Conservation (phyloP, 495 filamentous ascomycete genomes). For the Penicillium canariense region DNA sequence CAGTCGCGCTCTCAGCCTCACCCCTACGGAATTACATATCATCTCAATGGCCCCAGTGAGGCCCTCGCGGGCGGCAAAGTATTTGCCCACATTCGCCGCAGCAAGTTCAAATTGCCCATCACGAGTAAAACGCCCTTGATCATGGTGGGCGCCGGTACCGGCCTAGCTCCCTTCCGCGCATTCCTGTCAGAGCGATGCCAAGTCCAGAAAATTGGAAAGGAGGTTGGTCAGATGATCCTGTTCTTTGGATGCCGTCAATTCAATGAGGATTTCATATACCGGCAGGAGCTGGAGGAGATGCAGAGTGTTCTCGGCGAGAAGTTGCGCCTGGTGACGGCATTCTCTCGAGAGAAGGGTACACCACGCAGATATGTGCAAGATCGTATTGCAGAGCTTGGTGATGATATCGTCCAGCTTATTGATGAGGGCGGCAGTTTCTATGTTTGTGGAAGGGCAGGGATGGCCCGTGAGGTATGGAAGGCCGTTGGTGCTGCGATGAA, state of each 20-base stretch:
- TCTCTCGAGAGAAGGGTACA: conserved; percentile 25
- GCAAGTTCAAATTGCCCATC: conserved; percentile 46
- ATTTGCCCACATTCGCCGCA: conserved; percentile 42
- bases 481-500: conserved; percentile 32
- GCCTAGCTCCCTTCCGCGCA: conserved; percentile 47
- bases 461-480: conserved; percentile 51
- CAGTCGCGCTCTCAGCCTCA: conserved; percentile 21
- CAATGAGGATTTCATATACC: conserved; percentile 44
- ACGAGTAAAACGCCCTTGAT: conserved; percentile 34
- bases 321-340: conserved; percentile 35
- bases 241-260: conserved; percentile 47
- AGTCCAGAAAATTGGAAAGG: conserved; percentile 36
- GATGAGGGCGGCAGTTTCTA: conserved; percentile 45
- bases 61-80: conserved; percentile 31
- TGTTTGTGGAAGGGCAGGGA: conserved; percentile 48
- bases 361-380: conserved; percentile 42
- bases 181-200: conserved; percentile 45
- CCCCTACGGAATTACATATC: conserved; percentile 32
- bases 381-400: conserved; percentile 31
- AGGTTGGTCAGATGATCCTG: conserved; percentile 40
- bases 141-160: conserved; percentile 49
- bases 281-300: conserved; percentile 35
- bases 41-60: conserved; percentile 32
- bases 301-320: conserved; percentile 21
- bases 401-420: conserved; percentile 35